These are phyloP conservation scores for Sherardia arvensis DNA, from an alignment of 257 asterid genomes.

Conservation along the genomic window DNA sequence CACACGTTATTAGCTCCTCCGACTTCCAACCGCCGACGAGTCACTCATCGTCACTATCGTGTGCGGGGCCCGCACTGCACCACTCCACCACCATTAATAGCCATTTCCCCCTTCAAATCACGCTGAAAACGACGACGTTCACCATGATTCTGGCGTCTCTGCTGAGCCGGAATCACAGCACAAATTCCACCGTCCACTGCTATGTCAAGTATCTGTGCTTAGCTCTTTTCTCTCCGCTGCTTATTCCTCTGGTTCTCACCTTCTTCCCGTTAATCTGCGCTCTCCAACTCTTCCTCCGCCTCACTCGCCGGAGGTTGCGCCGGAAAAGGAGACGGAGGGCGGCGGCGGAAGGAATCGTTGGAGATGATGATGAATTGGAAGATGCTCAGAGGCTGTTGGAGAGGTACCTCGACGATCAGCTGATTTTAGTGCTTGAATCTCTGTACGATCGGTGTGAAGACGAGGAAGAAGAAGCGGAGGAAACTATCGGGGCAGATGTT, in stretches of 20 bases:
- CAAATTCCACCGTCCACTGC: not conserved
- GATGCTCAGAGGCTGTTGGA: slow-evolving; percentile 22
- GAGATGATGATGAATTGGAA: slow-evolving; percentile 7
- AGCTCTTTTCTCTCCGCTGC: slow-evolving; percentile 15
- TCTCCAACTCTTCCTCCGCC: slow-evolving; percentile 10
- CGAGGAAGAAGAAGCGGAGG: slow-evolving; percentile 7
- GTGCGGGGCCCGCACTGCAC: too few relatives aligned
- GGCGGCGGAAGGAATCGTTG: slow-evolving; percentile 3
- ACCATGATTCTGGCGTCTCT: slow-evolving; percentile 17
- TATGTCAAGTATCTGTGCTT: slow-evolving; percentile 11
- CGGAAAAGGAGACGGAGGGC: slow-evolving; percentile 1
- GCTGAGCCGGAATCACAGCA: not conserved
- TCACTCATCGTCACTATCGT: not conserved
- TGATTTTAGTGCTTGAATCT: slow-evolving; percentile 22
- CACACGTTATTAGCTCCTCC: slow-evolving; percentile 1
- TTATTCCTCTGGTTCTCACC: slow-evolving; percentile 14
- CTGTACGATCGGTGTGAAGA: slow-evolving; percentile 13
- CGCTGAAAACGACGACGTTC: slow-evolving; percentile 5
- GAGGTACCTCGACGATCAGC: slow-evolving; percentile 32
- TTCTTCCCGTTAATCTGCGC: slow-evolving; percentile 13
- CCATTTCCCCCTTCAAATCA: not conserved
- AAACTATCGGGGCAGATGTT: slow-evolving; percentile 23
- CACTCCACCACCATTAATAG: too few relatives aligned
- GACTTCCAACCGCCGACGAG: not conserved
- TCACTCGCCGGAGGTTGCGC: slow-evolving; percentile 3